Base-by-base conservation (phyloP, 495 filamentous ascomycete genomes). In the Penicillium mononematosum region DNA sequence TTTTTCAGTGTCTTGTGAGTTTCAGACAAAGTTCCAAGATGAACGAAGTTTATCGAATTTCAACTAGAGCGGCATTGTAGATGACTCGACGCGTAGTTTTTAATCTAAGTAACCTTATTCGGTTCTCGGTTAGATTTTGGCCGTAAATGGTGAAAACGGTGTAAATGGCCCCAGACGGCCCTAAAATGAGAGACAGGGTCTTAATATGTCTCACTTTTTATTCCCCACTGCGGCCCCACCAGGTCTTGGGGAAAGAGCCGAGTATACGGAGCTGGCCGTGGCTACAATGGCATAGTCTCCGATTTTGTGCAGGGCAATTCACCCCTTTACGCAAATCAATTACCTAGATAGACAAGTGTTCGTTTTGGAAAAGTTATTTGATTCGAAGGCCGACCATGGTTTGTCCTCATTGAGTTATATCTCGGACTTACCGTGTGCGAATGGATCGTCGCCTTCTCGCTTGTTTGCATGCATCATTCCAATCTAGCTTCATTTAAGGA, bases 281-380 rank as follows among this genome's bases (percentile, higher is more conserved):
- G 16, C 49, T 19, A 51, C 36, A 42, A 51, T 27, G 49, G 49
- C 7, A 52, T 52, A 51, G 36, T 52, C 12, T 51, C 19, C 27
- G 19, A 9, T 22, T 19, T n/a, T n/a, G 27, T 25, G 24, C 5
- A 25, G 5, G 24, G 24, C 24, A 25, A 25, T 25, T 25, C 24
- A 25, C 24, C 6, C 27, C 27, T 29, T 29, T 29, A 8, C 25
- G 25, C 25, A 8, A 27, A 27, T 8, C 25, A 29, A 7, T 29
- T 29, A 29, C 6, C 27, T 29, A 8, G 5, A 6, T 27, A 27
- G 25, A 27, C 25, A 29, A 8, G 27, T 9, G 7, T 29, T 25
- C 5, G 3, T 25, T 25, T 25, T 25, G 24, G 4, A 6, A 25
- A 25, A 25, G 24, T 25, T 5, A 25, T 6, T 25, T 25, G 24